Base-by-base conservation (phyloP, 192 early-diverging fungal species). In the Dimargaris xerosporica region DNA sequence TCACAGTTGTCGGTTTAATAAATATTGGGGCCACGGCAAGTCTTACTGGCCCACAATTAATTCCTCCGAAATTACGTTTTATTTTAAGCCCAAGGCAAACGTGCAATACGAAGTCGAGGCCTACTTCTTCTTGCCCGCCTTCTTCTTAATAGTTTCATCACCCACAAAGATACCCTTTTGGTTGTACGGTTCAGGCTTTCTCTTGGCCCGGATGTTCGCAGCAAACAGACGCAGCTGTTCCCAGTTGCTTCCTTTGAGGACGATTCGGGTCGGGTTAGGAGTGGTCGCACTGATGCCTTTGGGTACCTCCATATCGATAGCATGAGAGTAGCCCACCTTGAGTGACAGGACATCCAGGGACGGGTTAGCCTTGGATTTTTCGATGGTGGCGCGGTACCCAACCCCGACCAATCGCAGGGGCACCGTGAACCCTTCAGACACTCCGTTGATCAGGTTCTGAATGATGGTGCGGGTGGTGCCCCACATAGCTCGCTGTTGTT, bases 141-240 rank as follows among this genome's bases (percentile, higher is more conserved):
- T 99, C 82, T 96, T 96, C 70, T 87, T 88, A 69, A 99, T 99
- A 7, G 94, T 97, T 77, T 99, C 93, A 67, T 94, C 93, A 34
- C 89, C 87, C 59, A 99, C 85, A 80, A 99, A 99, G 46, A 96
- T 91, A 64, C 96, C 96, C 81, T 99, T 99, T 73, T 94, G 93
- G 77, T 99, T 99, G 66, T 96, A 99, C 41, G 96, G 96, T 76
- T 99, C 96, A 39, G 96, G 96, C 65, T 81, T 83, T 73, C 90
- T 83, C 84, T 87, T 90, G 66, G 82, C 79, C 58, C 91, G 79
- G 62, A 99, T 89, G 66, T 85, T 86, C 45, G 93, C 90, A 5
- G 96, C 96, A 72, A 95, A 91, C 73, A 88, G 83, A 61, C 88
- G 92, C 44, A 99, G 79, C 52, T 79, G 72, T 62, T 85, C 82